Percentiles rank a stretch among this genome's conserved stretches.
These are phyloP conservation scores for Suillus occidentalis DNA, from an alignment of 768 basidiomycete species.

Conservation along the genomic window DNA sequence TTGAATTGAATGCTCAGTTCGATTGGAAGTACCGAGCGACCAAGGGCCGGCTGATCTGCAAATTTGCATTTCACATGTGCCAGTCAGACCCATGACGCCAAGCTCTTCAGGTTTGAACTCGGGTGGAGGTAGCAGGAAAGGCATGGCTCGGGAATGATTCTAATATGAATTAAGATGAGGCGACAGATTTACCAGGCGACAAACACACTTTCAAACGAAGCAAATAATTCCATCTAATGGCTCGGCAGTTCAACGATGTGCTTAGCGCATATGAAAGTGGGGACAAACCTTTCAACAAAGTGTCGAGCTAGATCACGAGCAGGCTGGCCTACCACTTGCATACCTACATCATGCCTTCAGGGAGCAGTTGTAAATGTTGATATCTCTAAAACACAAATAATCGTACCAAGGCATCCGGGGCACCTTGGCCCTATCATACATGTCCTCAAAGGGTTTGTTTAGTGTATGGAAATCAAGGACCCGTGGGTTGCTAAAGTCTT, in stretches of 20 bases:
- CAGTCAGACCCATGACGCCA: slow-evolving; percentile 76
- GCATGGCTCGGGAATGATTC: slow-evolving; percentile 93
- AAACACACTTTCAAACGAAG: slow-evolving; percentile 81
- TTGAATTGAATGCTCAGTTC: slow-evolving; percentile 89
- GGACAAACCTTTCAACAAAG: slow-evolving; percentile 80
- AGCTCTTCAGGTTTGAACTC: slow-evolving; percentile 88
- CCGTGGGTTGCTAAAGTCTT: slow-evolving; percentile 93
- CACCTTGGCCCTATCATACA: slow-evolving; percentile 88
- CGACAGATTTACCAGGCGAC: background rate
- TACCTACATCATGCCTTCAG: slow-evolving; percentile 89
- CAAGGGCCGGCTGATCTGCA: slow-evolving; percentile 94
- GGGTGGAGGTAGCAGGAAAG: slow-evolving; percentile 89
- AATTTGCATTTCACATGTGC: slow-evolving; percentile 96
- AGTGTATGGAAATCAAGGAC: slow-evolving; percentile 83
- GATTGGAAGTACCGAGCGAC: slow-evolving; percentile 89
- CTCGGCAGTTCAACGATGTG: slow-evolving; percentile 3
- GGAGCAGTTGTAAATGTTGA: background rate
- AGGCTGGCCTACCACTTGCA: slow-evolving; percentile 96
- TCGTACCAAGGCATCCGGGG: slow-evolving; percentile 95
- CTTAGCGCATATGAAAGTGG: slow-evolving; percentile 1
- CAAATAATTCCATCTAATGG: slow-evolving; percentile 85
- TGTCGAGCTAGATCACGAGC: slow-evolving; percentile 93
- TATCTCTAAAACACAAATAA: background rate
- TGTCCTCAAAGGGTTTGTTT: slow-evolving; percentile 89
- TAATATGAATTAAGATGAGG: slow-evolving; percentile 29